Evolutionary conservation across 169 alveolate genomes (phyloP), one percentile per base, ranked within the genome.

Genomic region (Hammondia hammondi): DNA sequence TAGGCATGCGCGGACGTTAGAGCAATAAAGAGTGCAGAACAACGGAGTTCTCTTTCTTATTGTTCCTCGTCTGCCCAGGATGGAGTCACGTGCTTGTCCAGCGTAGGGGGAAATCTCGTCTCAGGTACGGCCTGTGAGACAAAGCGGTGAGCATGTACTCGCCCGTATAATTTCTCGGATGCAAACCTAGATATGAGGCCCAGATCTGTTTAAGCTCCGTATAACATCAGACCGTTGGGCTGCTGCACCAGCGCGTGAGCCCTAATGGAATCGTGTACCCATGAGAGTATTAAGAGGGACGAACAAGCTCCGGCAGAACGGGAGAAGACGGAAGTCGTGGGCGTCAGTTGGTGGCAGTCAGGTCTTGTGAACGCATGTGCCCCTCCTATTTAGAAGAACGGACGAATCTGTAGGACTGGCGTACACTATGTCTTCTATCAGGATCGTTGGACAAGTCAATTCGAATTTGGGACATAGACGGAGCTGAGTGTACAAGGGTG

Each of bases 391-490:
- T 7, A 52, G 19, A 52, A 52, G 61, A 7, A 14, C 61, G 19
- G 10, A 14, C 19, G 61, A 52, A 10, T 1, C 24, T 52, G 10
- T 52, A 52, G 19, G 0, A 52, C 24, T 52, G 61, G 61, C 24
- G 90, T 17, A 27, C 43, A 9, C 90, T 43, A 6, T 82, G 90
- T 82, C 72, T 77, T 39, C 32, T 35, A 5, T 24, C 57, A 82
- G 90, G 90, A 21, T 82, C 90, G 12, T 17, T 45, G 24, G 90
- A 82, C 43, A 39, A n/a, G 24, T 29, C 90, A 29, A n/a, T 82
- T 27, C 90, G 90, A 43, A 29, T 82, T 29, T 82, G 90, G 90
- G 70, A 39, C 70, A 70, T 82, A 35, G 70, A 82, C 61, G 37
- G 39, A 10, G 57, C 72, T 0, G 71, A 82, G 9, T 82, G 90